A percentile compares a stretch with the other conserved stretches of the same genome.
These are phyloP conservation scores for Fusarium sp. DNA, from an alignment of 2,329 filamentous ascomycete species.

Conservation along the genomic window DNA sequence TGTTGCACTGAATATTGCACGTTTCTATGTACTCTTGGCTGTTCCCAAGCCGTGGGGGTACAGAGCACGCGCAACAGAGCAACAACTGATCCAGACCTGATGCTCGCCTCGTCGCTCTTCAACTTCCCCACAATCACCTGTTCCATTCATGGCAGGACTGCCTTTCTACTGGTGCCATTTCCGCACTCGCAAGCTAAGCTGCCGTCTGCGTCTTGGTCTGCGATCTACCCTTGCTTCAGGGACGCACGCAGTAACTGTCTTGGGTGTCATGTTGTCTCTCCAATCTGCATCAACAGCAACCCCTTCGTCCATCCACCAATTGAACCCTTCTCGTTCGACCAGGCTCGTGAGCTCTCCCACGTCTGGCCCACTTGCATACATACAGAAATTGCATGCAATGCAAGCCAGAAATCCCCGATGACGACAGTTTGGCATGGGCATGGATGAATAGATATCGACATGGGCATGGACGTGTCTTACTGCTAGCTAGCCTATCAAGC, in stretches of 20 bases:
- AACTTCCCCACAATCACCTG: conserved; percentile 37
- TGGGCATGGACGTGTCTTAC: conserved; percentile 10
- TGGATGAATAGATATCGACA: conserved; percentile 1
- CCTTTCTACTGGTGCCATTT: conserved; percentile 21
- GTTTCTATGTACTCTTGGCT: conserved; percentile 20
- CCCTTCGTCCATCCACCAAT: conserved; percentile 25
- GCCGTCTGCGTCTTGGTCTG: conserved; percentile 17
- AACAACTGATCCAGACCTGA: conserved; percentile 7
- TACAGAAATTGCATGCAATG: conserved; percentile 32
- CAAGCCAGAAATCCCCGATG: conserved; percentile 34
- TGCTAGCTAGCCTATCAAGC: neutral
- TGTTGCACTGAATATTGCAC: conserved; percentile 6
- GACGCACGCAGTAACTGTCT: conserved; percentile 17
- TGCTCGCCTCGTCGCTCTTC: conserved; percentile 17
- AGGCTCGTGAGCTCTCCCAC: conserved; percentile 30
- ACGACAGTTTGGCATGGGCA: conserved; percentile 33
- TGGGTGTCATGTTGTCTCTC: conserved; percentile 28
- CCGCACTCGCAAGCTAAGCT: conserved; percentile 8
- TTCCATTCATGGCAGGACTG: conserved; percentile 14
- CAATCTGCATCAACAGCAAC: conserved; percentile 29
- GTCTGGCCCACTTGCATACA: conserved; percentile 21
- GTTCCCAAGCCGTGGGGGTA: conserved; percentile 35
- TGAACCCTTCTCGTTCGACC: conserved; percentile 19
- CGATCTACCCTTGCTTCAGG: conserved; percentile 30
- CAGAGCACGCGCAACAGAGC: neutral